Evolutionary conservation across 164 flowering plant species (phyloP).

Genomic region (Piper betle): DNA sequence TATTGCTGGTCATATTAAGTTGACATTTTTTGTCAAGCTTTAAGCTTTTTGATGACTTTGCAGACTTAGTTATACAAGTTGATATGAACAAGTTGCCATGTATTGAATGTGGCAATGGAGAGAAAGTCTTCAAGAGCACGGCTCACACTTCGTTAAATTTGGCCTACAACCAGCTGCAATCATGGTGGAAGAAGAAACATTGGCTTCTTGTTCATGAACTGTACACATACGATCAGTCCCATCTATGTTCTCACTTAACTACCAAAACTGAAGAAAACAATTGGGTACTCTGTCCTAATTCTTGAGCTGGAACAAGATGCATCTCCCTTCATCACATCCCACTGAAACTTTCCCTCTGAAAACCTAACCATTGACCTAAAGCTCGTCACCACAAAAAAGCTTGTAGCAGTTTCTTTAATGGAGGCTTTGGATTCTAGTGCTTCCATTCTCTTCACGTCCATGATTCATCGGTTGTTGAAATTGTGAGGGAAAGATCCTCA

Average conservation of each 20-base stretch:
- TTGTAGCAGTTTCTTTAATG: background rate
- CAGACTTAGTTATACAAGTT: too few species aligned
- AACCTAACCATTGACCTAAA: background rate
- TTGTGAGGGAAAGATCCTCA: background rate
- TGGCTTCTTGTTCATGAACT: background rate
- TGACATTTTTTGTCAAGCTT: too few species aligned
- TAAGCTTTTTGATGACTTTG: too few species aligned
- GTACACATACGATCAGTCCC: background rate
- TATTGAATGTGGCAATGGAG: background rate
- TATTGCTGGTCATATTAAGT: too few species aligned
- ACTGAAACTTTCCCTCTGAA: background rate
- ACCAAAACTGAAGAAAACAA: background rate
- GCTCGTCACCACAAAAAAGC: background rate
- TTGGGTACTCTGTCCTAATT: background rate
- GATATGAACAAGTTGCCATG: too few species aligned
- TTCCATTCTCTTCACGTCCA: background rate
- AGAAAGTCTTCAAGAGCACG: background rate
- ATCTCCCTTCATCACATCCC: background rate
- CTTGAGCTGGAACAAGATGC: background rate
- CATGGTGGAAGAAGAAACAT: background rate
- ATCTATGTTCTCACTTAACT: background rate
- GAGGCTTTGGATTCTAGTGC: background rate
- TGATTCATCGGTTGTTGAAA: background rate
- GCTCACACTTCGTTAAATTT: background rate
- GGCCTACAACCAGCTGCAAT: background rate